Conservation (phyloP, 257 asterid species). For the Solanum peruvianum region DNA sequence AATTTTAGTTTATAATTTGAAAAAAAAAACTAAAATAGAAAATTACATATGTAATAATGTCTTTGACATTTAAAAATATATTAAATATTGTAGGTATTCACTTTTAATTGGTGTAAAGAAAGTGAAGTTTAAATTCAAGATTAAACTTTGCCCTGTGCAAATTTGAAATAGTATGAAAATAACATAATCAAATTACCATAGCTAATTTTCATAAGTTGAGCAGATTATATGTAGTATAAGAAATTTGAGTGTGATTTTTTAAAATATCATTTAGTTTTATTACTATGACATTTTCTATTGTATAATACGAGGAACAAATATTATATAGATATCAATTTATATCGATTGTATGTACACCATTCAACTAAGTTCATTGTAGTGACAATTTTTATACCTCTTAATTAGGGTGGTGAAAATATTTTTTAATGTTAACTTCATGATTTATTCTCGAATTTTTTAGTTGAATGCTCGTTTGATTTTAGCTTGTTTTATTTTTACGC, state of each 20-base stretch:
- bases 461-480: neutral
- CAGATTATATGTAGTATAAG: neutral
- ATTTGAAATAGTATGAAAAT: neutral
- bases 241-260: neutral
- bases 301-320: neutral
- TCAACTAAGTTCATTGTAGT: no score
- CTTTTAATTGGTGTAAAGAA: neutral
- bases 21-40: neutral
- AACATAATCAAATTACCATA: neutral
- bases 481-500: no score
- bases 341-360: neutral
- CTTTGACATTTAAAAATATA: no score
- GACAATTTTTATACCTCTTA: no score
- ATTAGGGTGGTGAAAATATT: no score
- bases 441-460: neutral
- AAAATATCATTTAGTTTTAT: neutral
- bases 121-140: no score
- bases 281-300: no score
- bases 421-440: neutral
- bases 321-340: no score
- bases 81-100: neutral
- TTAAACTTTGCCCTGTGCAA: neutral
- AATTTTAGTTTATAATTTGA: neutral
- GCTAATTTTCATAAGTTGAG: neutral
- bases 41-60: no score